Evolutionary conservation across 164 flowering plant species (phyloP), one percentile per base, ranked within the genome.

Genomic region (Nelumbo lutea): DNA sequence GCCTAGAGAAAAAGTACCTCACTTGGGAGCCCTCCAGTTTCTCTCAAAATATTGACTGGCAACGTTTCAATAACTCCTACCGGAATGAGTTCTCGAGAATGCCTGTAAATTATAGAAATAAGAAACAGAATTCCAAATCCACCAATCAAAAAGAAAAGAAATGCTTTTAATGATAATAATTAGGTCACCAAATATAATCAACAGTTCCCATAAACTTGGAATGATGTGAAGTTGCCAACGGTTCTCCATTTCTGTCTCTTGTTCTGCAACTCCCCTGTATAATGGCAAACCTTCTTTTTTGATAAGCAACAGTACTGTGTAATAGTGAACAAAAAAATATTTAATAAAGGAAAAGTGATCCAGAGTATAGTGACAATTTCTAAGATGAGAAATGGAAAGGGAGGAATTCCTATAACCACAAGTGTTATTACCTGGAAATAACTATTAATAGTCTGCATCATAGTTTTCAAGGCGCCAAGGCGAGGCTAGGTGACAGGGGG

Each of bases 61-160:
- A 90, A 77, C 48, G 96, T 89, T 76, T 93, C 98, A 59, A 93
- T 87, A 71, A 89, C 91, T 80, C 84, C 81, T 38, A 90, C 79
- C 47, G 96, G 93, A 73, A 80, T 75, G 68, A 93, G 87, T 53
- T 83, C 88, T 69, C 72, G 74, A 5, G 88, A 80, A 69, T 89
- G 96, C 96, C 97, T 90, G 79, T 42, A 72, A 71, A 67, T 39
- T 58, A 70, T 4, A 44, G 50, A 15, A n/a, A 47, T 77, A 68
- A 82, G 65, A 11, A 61, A 13, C 70, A 56, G 9, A 41, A 45
- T 52, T 61, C 52, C 47, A 42, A 56, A 70, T 55, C 65, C 57
- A 67, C n/a, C 3, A 56, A 51, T 61, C 51, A 70, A 9, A 39
- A 15, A 62, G 48, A 27, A 27, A 27, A 27, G 27, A 27, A 51